Conservation (phyloP, 2,329 filamentous ascomycete species). For the Aureobasidium leucospermi region DNA sequence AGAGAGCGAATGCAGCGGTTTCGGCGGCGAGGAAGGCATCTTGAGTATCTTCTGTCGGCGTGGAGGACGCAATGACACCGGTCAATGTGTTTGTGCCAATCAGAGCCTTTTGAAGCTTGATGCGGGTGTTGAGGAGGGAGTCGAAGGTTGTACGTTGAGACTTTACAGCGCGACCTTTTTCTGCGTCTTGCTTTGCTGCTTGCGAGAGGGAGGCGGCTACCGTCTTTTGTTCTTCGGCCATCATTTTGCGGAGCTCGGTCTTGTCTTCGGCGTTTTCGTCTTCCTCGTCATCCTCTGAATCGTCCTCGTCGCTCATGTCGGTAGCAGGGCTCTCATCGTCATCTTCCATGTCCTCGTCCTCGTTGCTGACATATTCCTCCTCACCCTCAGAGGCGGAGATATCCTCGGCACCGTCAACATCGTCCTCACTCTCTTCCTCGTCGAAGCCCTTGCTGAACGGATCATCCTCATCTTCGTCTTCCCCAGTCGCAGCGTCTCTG, state of each 20-base stretch:
- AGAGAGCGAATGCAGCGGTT: slow-evolving; percentile 74
- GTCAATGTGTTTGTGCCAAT: slow-evolving; percentile 71
- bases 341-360: slow-evolving; percentile 22
- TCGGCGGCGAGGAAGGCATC: slow-evolving; percentile 68
- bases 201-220: slow-evolving; percentile 58
- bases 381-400: slow-evolving; percentile 30
- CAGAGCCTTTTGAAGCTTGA: slow-evolving; percentile 86
- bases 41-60: slow-evolving; percentile 27
- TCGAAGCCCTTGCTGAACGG: slow-evolving; percentile 39
- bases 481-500: slow-evolving; percentile 53
- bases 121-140: slow-evolving; percentile 78
- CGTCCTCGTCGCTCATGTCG: slow-evolving; percentile 39
- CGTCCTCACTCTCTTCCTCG: slow-evolving; percentile 37
- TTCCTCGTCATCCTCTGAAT: slow-evolving; percentile 25
- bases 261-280: slow-evolving; percentile 36
- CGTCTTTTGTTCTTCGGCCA: slow-evolving; percentile 60
- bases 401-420: slow-evolving; percentile 30
- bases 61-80: slow-evolving; percentile 19
- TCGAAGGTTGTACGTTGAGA: slow-evolving; percentile 82
- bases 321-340: slow-evolving; percentile 36
- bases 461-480: slow-evolving; percentile 44
- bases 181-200: slow-evolving; percentile 66
- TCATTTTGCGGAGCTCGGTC: slow-evolving; percentile 58
- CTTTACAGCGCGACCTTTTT: slow-evolving; percentile 81
- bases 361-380: slow-evolving; percentile 20